Base-by-base conservation (phyloP, 192 early-diverging fungal species). In the Chytriomyces hyalinus region DNA sequence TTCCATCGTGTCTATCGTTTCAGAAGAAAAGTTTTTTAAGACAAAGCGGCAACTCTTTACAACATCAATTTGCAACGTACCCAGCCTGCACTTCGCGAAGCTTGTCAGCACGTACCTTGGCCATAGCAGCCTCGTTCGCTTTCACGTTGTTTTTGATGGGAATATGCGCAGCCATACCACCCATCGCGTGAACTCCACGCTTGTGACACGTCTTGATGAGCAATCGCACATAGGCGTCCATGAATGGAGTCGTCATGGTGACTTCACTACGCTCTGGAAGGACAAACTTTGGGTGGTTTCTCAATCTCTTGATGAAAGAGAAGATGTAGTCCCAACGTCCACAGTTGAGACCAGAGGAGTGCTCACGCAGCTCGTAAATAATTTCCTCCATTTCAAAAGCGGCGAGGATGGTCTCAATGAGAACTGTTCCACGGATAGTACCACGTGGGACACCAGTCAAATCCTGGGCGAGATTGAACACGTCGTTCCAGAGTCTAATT, bases 281-380 rank as follows among this genome's bases (percentile, higher is more conserved):
- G 53, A 95, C 87, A 80, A 91, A 96, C 61, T 91, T 88, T 76
- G 92, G 89, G 83, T 96, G 86, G 83, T 93, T 89, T 62, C 94
- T 92, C 90, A 98, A 91, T 89, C 95, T 95, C 88, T 98, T 98
- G 90, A 98, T 98, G 79, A 95, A 92, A 8, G 93, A 94, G 85
- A 98, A 98, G 86, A 98, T 98, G 88, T 98, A 98, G 87, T 98
- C 97, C 97, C 97, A 98, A 62, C 97, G 92, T 61, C 97, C 97
- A 88, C 97, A 98, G 95, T 98, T 98, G 61, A 98, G 90, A 6
- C 97, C 97, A 22, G 96, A 92, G 49, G 97, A 98, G 89, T 98
- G 97, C 36, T 98, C 93, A 83, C 97, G 95, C 61, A 98, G 89
- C 90, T 98, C 97, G 80, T 95, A 98, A 85, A 98, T 98, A 81